Evolutionary conservation across 2,329 filamentous ascomycete genomes (phyloP).

Genomic region (Zarea fungicola): DNA sequence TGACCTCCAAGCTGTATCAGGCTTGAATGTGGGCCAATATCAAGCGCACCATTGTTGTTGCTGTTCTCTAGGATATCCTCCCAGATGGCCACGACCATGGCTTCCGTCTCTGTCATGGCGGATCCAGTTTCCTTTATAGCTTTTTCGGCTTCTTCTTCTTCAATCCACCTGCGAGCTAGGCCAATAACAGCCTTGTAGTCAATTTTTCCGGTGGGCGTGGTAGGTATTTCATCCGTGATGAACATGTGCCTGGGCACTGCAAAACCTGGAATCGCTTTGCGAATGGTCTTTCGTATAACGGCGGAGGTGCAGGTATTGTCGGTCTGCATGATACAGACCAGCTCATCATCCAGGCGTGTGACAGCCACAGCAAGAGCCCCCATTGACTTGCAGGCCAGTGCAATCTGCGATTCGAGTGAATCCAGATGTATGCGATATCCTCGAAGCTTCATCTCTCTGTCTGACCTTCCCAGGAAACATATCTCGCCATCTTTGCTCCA

Average conservation of each 20-base stretch:
- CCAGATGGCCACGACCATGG: constrained; percentile 8
- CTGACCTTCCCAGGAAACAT: constrained; percentile 29
- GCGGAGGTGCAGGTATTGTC: constrained; percentile 9
- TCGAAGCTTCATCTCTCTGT: constrained; percentile 27
- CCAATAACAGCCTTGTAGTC: constrained; percentile 26
- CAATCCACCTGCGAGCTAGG: neutral
- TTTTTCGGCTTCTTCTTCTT: neutral
- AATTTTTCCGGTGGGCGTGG: constrained; percentile 26
- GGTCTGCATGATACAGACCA: constrained; percentile 26
- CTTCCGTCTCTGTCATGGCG: neutral
- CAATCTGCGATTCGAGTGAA: constrained; percentile 16
- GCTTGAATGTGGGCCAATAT: constrained; percentile 16
- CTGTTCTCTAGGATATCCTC: constrained; percentile 14
- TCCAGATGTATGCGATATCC: constrained; percentile 29
- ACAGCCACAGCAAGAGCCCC: constrained; percentile 21
- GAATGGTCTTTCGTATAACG: constrained; percentile 10
- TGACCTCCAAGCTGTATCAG: constrained; percentile 25
- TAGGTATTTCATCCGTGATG: constrained; percentile 23
- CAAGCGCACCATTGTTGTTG: neutral
- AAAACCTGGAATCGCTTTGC: constrained; percentile 19
- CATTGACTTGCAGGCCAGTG: constrained; percentile 10
- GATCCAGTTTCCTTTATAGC: neutral
- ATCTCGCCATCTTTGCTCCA: constrained; percentile 30
- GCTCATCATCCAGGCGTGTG: constrained; percentile 18
- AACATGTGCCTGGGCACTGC: constrained; percentile 23